These are phyloP conservation scores for Termitomyces sp. DNA, from an alignment of 768 basidiomycete species.

Conservation along the genomic window DNA sequence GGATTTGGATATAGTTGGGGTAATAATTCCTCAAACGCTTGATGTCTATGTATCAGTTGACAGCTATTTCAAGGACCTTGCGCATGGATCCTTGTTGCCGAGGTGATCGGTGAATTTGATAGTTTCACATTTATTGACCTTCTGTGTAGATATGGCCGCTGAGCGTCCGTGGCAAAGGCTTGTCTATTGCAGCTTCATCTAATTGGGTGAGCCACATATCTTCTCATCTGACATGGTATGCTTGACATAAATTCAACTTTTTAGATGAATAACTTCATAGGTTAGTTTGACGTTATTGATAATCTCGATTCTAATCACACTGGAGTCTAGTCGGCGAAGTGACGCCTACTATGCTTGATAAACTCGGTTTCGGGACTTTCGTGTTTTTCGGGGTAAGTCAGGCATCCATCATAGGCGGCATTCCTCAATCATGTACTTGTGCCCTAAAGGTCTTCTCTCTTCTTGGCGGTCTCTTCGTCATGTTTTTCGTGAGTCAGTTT, in stretches of 20 bases:
- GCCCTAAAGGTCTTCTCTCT: constrained; percentile 54
- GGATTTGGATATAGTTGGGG: constrained; percentile 78
- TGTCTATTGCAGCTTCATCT: constrained; percentile 69
- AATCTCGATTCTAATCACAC: background rate
- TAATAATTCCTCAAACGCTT: constrained; percentile 6
- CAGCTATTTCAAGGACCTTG: constrained; percentile 39
- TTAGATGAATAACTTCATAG: constrained; percentile 77
- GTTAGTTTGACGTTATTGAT: constrained; percentile 23
- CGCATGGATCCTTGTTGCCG: constrained; percentile 73
- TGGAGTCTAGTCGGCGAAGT: constrained; percentile 27
- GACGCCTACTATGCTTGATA: constrained; percentile 66
- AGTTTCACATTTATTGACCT: background rate
- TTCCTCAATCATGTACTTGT: background rate
- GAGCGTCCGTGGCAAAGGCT: constrained; percentile 68
- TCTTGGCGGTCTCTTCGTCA: constrained; percentile 60
- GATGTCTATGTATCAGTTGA: background rate
- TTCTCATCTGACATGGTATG: background rate
- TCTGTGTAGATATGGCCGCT: constrained; percentile 55
- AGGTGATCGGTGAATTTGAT: constrained; percentile 23
- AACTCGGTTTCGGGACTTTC: constrained; percentile 67
- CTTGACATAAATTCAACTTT: background rate
- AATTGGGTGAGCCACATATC: constrained; percentile 51
- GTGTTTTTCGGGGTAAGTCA: constrained; percentile 65
- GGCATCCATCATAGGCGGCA: background rate
- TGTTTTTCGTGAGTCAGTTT: constrained; percentile 47